A percentile compares a stretch with the other conserved stretches of the same genome.
These are phyloP conservation scores for Xanthoparmelia taractica DNA, from an alignment of 495 filamentous ascomycete species.

Conservation along the genomic window DNA sequence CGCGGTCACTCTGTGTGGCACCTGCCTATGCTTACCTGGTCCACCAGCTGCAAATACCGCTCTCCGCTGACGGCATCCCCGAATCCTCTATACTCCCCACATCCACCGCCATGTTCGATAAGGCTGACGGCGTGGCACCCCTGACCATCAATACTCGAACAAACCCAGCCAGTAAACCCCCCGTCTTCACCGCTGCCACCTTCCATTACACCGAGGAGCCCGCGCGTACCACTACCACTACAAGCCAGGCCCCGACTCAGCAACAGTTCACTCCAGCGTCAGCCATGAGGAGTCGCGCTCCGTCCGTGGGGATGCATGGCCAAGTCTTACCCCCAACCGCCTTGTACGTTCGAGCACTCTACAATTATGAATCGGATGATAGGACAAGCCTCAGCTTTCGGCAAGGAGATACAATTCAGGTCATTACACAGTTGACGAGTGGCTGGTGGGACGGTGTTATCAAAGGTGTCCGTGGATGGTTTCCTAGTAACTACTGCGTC, in stretches of 20 bases:
- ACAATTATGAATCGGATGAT: constrained; percentile 96
- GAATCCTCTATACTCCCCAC: constrained; percentile 49
- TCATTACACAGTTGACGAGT: constrained; percentile 93
- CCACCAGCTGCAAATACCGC: constrained; percentile 9
- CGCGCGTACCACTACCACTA: constrained; percentile 22
- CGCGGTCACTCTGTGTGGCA: constrained; percentile 9
- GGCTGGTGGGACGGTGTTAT: constrained; percentile 99
- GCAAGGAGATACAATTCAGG: constrained; percentile 92
- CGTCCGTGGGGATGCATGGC: constrained; percentile 54
- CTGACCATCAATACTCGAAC: constrained; percentile 23
- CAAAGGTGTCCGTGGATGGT: constrained; percentile 89
- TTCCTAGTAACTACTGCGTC: constrained; percentile 96
- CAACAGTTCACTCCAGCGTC: constrained; percentile 19
- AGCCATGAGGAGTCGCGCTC: constrained; percentile 26
- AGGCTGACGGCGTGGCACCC: constrained; percentile 15
- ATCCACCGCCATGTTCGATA: constrained; percentile 18
- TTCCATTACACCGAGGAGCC: constrained; percentile 43
- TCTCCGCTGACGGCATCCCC: constrained; percentile 69
- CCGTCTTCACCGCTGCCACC: constrained; percentile 33
- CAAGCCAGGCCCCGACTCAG: constrained; percentile 26
- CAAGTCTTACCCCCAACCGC: constrained; percentile 62
- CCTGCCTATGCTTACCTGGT: constrained; percentile 10
- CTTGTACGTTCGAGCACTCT: constrained; percentile 90
- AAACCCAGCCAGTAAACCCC: constrained; percentile 19
- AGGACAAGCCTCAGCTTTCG: constrained; percentile 92